Conservation (phyloP, 139 green algal species). For the Chlorella vulgaris region DNA sequence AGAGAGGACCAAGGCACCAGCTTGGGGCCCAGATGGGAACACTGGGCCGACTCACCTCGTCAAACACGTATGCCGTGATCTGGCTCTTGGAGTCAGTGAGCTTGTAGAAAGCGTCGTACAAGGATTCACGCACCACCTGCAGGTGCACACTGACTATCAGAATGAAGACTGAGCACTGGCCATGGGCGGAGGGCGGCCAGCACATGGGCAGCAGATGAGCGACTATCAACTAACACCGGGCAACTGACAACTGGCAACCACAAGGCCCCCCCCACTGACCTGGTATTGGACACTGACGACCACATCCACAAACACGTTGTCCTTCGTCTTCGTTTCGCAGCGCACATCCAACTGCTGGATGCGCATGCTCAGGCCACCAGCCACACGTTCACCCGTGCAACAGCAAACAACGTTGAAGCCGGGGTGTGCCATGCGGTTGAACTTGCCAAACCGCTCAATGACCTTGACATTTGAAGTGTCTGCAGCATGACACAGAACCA, state of each 20-base stretch:
- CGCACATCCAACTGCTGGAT: slow-evolving; percentile 78
- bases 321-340: slow-evolving; percentile 83
- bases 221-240: too few species aligned
- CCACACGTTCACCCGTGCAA: slow-evolving; percentile 55
- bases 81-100: slow-evolving; percentile 65
- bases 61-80: slow-evolving; percentile 76
- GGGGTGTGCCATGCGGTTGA: slow-evolving; percentile 47
- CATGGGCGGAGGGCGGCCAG: too few species aligned
- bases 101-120: slow-evolving; percentile 76
- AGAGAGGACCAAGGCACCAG: too few species aligned
- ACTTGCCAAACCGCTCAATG: slow-evolving; percentile 51
- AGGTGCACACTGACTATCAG: too few species aligned
- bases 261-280: slow-evolving; percentile 21
- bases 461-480: slow-evolving; percentile 45
- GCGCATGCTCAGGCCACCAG: slow-evolving; percentile 62
- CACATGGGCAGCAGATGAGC: too few species aligned
- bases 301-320: slow-evolving; percentile 76
- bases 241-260: neutral
- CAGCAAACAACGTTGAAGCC: slow-evolving; percentile 67
- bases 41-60: slow-evolving; percentile 45
- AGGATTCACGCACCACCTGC: slow-evolving; percentile 52
- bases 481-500: too few species aligned
- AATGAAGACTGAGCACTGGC: too few species aligned
- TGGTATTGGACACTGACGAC: slow-evolving; percentile 85
- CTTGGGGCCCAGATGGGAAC: neutral